Evolutionary conservation across 2,329 filamentous ascomycete species (phyloP), one percentile per base, ranked within the genome.

Genomic region (Akanthomyces dipterigenus): DNA sequence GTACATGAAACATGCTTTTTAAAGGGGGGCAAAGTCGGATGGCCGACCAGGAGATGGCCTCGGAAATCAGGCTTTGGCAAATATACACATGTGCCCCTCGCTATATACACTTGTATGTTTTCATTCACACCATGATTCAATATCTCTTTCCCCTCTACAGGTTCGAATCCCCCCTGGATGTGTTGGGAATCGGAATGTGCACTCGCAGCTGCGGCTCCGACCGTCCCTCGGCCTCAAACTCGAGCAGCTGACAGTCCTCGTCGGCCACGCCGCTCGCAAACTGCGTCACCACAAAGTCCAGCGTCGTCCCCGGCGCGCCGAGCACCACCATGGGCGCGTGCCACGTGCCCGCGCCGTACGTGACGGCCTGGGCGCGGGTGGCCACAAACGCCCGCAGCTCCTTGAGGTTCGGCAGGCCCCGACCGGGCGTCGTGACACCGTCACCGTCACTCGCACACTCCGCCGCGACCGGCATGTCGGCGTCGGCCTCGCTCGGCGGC

Each of bases 281-380:
- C 77, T 98, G 93, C 66, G 90, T 84, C 2, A 98, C 93, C 5
- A 96, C 84, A 73, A 97, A 98, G 71, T 95, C 91, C 53, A 97
- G 79, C 22, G 86, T 80, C 28, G 77, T 76, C 2, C 76, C 79
- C 2, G 68, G 61, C 2, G 71, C 65, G 0, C 93, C 93, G 54
- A 98, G 75, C 18, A 91, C 92, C 16, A 92, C 89, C 93, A 99
- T 98, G 0, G 95, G 95, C 64, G 93, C 92, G 78, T 99, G 95
- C 85, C 93, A 99, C 59, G 92, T 97, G 5, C 91, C 95, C 1
- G 90, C 87, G 1, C 84, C 91, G 73, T 98, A 99, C 3, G 92
- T 97, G 16, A 99, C 91, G 12, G 91, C 93, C 77, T 96, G 91
- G 26, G 82, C 81, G 3, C 86, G 87, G 55, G 81, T 84, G 1